A percentile compares a stretch with the other conserved stretches of the same genome.
These are phyloP conservation scores for Kickxella alabastrina DNA, from an alignment of 192 early-diverging fungal genomes.

Conservation along the genomic window DNA sequence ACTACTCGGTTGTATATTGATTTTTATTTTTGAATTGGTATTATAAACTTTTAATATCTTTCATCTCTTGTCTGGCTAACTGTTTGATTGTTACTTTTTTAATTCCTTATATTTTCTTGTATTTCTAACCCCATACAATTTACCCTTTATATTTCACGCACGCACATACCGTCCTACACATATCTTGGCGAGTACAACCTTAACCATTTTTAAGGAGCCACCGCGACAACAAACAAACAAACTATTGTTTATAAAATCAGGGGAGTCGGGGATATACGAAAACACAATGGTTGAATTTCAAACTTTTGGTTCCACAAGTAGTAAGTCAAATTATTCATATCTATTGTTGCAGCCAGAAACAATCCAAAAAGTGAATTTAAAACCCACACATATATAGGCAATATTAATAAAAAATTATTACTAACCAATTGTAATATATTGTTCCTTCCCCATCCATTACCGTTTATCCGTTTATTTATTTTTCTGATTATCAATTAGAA, in stretches of 20 bases:
- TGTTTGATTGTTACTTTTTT: too few species aligned
- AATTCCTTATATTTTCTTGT: too few species aligned
- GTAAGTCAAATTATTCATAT: conserved; percentile 6
- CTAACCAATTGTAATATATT: too few species aligned
- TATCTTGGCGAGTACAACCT: background rate
- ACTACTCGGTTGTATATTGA: too few species aligned
- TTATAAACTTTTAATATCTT: background rate
- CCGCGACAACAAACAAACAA: too few species aligned
- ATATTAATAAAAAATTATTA: background rate
- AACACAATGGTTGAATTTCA: conserved; percentile 14
- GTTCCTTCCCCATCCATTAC: too few species aligned
- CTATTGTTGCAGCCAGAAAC: too few species aligned
- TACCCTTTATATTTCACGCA: too few species aligned
- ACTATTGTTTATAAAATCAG: background rate
- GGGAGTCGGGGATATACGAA: background rate
- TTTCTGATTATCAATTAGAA: conserved; percentile 16
- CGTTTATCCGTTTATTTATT: background rate
- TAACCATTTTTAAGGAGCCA: background rate
- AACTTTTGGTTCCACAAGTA: conserved; percentile 12
- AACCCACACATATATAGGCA: too few species aligned
- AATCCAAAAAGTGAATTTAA: too few species aligned
- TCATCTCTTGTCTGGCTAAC: background rate
- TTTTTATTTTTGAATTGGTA: background rate
- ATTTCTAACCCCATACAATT: too few species aligned
- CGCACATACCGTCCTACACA: too few species aligned